Base-by-base conservation (phyloP, 192 early-diverging fungal species). In the Cetraspora pellucida region DNA sequence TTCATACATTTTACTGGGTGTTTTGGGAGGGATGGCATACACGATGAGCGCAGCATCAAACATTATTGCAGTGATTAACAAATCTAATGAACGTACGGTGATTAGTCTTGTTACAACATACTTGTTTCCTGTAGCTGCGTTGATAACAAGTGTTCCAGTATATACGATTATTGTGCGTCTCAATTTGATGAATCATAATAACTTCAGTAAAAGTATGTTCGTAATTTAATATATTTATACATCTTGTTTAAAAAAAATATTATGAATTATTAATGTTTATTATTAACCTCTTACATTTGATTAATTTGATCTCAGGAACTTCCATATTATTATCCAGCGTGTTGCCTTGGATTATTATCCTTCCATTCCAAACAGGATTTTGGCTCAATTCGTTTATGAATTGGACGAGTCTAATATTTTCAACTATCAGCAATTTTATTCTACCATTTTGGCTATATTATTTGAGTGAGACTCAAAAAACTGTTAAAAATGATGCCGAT, bases 111-210 rank as follows among this genome's bases (percentile, higher is more conserved):
- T 89, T 50, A 84, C 86, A 16, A 79, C 79, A 21, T 83, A 88
- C 61, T 46, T 89, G 10, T 90, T 89, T 59, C 88, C 88, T 1
- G 65, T 90, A 23, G 83, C 82, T 8, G 87, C 83, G 0, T 82
- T 88, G 23, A 79, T 92, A 58, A 89, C 92, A 10, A 90, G 89
- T 11, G 92, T 93, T 72, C 91, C 92, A 0, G 89, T 92, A 23
- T 86, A 85, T 31, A 90, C 90, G 21, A 91, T 93, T 69, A 87
- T 93, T 45, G 80, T 91, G n/a, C 82, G 85, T 47, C 72, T 88
- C 44, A 88, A 89, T 72, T 44, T 92, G 57, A 65, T 89, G 19
- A 86, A 85, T 44, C 78, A 82, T 75, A 74, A 84, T 46, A 28
- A 87, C 9, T 83, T 88, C 71, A 79, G 74, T 45, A 80, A 81